Evolutionary conservation across 768 basidiomycete genomes (phyloP).

Genomic region (Termitomyces sp.): DNA sequence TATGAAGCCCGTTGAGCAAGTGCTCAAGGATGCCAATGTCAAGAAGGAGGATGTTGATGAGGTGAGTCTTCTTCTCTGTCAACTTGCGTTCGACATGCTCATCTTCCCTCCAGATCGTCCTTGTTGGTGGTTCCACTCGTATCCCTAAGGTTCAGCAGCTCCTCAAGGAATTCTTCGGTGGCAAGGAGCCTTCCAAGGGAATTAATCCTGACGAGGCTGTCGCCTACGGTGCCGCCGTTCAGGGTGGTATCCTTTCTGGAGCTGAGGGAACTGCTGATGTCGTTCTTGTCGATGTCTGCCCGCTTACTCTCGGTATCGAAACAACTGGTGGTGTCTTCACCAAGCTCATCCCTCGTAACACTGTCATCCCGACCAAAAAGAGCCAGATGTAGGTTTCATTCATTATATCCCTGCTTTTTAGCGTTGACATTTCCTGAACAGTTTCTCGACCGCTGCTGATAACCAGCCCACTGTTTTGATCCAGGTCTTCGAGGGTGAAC

Average conservation of each 20-base stretch:
- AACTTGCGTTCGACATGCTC: neutral
- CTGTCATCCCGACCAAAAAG: slow-evolving; percentile 97
- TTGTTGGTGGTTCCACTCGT: slow-evolving; percentile 97
- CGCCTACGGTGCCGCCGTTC: slow-evolving; percentile 97
- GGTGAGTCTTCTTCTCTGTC: slow-evolving; percentile 30
- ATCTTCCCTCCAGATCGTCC: slow-evolving; percentile 55
- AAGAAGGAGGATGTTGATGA: slow-evolving; percentile 98
- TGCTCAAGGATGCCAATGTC: slow-evolving; percentile 94
- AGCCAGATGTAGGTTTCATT: slow-evolving; percentile 68
- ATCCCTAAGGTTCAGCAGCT: slow-evolving; percentile 99
- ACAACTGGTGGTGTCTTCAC: slow-evolving; percentile 98
- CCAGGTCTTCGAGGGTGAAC: slow-evolving; percentile 97
- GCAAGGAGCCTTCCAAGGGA: slow-evolving; percentile 95
- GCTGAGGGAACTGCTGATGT: slow-evolving; percentile 87
- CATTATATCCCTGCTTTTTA: neutral
- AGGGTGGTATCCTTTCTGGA: slow-evolving; percentile 96
- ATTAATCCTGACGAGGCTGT: slow-evolving; percentile 99
- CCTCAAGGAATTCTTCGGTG: slow-evolving; percentile 94
- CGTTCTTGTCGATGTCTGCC: slow-evolving; percentile 94
- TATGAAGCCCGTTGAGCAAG: slow-evolving; percentile 99
- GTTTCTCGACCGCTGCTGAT: slow-evolving; percentile 80
- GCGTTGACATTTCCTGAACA: slow-evolving; percentile 22
- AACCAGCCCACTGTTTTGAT: slow-evolving; percentile 95
- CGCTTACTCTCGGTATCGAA: slow-evolving; percentile 97
- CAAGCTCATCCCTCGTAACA: slow-evolving; percentile 96